Percentiles rank a stretch among this genome's conserved stretches.
Evolutionary conservation across 202 grass and related monocot genomes (phyloP).

Genomic region (Schoenoplectus tabernaemontani): DNA sequence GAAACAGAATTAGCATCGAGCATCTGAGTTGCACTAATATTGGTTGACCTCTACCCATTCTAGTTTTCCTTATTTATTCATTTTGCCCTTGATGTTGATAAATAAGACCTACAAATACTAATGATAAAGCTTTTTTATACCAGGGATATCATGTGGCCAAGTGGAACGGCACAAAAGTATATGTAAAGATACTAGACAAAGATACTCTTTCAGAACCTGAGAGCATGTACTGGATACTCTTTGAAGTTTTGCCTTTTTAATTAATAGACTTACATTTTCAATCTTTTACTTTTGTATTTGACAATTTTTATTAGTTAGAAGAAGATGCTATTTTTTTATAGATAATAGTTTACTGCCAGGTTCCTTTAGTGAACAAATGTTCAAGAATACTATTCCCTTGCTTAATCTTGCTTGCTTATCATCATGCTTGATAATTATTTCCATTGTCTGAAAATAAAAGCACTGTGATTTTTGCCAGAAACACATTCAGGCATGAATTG

Average conservation of each 20-base stretch:
- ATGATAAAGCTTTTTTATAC: constrained; percentile 20
- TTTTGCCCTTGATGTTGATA: background rate
- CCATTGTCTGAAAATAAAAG: background rate
- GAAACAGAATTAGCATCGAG: too few species aligned
- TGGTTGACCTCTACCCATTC: background rate
- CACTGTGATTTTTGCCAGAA: constrained; percentile 42
- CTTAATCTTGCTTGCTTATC: background rate
- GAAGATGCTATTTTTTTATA: background rate
- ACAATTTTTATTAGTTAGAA: background rate
- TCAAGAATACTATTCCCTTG: background rate
- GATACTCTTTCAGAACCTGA: constrained; percentile 70
- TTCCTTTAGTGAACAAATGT: too few species aligned
- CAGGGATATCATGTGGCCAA: constrained; percentile 73
- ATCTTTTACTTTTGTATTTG: background rate
- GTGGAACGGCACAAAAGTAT: constrained; percentile 94
- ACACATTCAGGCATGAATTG: constrained; percentile 75
- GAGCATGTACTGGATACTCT: constrained; percentile 60
- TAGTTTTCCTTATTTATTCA: background rate
- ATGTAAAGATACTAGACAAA: constrained; percentile 92
- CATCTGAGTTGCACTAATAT: background rate
- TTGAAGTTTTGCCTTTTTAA: constrained; percentile 20
- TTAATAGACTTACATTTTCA: constrained; percentile 2
- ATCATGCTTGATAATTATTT: background rate
- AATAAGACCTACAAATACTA: constrained; percentile 23
- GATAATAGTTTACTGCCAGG: too few species aligned